Percentiles rank a stretch among this genome's conserved stretches.
Conservation (phyloP, 495 filamentous ascomycete genomes). For the Pseudoneurospora amorphoporcata region DNA sequence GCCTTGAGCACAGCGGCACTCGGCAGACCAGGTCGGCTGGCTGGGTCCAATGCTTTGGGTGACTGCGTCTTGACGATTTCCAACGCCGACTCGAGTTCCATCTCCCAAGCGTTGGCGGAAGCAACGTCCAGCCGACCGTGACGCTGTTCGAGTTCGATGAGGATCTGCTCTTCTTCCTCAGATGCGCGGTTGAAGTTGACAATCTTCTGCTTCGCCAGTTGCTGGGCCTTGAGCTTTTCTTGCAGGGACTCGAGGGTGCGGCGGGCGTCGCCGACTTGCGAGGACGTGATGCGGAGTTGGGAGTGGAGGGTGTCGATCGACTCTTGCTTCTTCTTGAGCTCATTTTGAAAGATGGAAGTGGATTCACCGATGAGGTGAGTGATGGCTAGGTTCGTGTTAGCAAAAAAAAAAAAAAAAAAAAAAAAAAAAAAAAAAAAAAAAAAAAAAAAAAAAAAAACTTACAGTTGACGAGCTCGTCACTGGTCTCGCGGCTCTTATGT, state of each 20-base stretch:
- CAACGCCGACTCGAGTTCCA: slow-evolving; percentile 22
- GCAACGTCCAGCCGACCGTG: slow-evolving; percentile 26
- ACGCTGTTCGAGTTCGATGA: slow-evolving; percentile 27
- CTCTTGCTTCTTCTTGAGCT: slow-evolving; percentile 70
- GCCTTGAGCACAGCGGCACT: slow-evolving; percentile 30
- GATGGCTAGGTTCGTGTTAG: slow-evolving; percentile 47
- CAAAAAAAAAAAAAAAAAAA: too few species aligned
- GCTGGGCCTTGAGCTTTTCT: slow-evolving; percentile 37
- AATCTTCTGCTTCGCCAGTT: slow-evolving; percentile 33
- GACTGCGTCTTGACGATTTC: slow-evolving; percentile 1
- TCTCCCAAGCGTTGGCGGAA: slow-evolving; percentile 27
- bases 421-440: too few species aligned
- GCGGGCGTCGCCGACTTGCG: slow-evolving; percentile 63
- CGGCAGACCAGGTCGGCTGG: slow-evolving; percentile 18
- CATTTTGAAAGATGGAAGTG: slow-evolving; percentile 61
- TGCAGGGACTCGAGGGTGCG: slow-evolving; percentile 58
- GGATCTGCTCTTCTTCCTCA: slow-evolving; percentile 37
- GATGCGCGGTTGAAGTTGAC: slow-evolving; percentile 38
- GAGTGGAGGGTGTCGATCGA: slow-evolving; percentile 66
- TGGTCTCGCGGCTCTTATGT: slow-evolving; percentile 45
- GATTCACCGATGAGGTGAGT: slow-evolving; percentile 63
- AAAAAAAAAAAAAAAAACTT: too few species aligned
- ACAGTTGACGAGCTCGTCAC: slow-evolving; percentile 63
- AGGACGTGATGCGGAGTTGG: slow-evolving; percentile 68
- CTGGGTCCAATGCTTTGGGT: slow-evolving; percentile 7